Conservation (phyloP, 768 basidiomycete genomes). For the Collybiopsis luxurians region DNA sequence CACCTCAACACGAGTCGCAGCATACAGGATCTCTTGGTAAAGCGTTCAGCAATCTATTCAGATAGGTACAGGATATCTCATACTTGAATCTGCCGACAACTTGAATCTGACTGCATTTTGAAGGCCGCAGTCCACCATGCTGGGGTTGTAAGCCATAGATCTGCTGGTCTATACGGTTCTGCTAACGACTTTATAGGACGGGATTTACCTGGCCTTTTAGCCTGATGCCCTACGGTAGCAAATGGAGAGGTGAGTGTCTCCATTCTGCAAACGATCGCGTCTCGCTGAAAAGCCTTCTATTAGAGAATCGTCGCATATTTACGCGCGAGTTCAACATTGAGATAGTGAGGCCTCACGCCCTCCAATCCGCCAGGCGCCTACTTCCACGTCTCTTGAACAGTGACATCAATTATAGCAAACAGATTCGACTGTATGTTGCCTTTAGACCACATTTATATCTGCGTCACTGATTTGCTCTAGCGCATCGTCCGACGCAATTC, state of each 20-base stretch:
- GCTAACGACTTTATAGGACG: no score
- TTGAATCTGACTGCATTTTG: neutral
- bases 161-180: neutral
- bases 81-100: neutral
- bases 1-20: neutral
- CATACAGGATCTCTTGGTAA: neutral
- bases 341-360: neutral
- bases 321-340: neutral
- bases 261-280: neutral
- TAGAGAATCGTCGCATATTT: neutral
- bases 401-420: neutral
- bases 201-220: neutral
- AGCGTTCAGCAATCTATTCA: neutral
- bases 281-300: neutral
- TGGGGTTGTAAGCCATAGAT: neutral
- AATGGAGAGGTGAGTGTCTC: neutral
- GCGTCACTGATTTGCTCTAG: neutral
- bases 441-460: neutral
- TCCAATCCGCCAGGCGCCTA: neutral
- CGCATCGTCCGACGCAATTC: neutral
- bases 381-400: neutral
- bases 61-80: neutral
- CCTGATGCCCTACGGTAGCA: neutral
- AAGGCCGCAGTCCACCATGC: neutral
- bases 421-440: neutral